phyloP scores from a whole-genome alignment of 2,329 filamentous ascomycete genomes.

The Gliomastix tumulicola region DNA sequence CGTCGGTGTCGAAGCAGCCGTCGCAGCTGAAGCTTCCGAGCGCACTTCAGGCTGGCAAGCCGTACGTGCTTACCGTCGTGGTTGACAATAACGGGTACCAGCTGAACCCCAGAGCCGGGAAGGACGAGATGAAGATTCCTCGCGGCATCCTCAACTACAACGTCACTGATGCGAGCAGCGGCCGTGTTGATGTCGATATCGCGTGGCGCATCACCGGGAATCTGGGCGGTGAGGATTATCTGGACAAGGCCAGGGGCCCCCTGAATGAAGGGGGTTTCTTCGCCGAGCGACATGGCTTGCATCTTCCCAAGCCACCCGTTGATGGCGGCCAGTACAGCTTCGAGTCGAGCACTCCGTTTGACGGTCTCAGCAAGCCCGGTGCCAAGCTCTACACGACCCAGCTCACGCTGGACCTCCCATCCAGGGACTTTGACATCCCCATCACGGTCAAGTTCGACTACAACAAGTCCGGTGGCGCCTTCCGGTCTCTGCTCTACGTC shows the following conservation, averaged over 20 bases:
- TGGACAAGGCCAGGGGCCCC: conserved; percentile 46
- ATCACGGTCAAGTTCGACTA: conserved; percentile 46
- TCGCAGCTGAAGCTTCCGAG: conserved; percentile 46
- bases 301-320: conserved; percentile 35
- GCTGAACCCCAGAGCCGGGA: conserved; percentile 49
- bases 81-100: conserved; percentile 65
- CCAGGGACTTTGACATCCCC: conserved; percentile 40
- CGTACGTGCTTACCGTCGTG: conserved; percentile 57
- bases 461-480: conserved; percentile 41
- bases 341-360: not conserved
- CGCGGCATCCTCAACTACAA: conserved; percentile 51
- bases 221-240: conserved; percentile 50
- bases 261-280: conserved; percentile 55
- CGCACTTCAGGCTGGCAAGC: conserved; percentile 22
- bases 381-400: conserved; percentile 46
- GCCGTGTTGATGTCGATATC: conserved; percentile 24
- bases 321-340: not conserved
- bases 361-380: conserved; percentile 23
- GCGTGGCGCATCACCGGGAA: conserved; percentile 58
- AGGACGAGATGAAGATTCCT: conserved; percentile 49
- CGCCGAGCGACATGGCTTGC: conserved; percentile 48
- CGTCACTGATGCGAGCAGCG: not conserved
- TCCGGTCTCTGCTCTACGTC: conserved; percentile 56
- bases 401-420: not conserved
- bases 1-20: conserved; percentile 37